Base-by-base conservation (phyloP, 768 basidiomycete species). In the Chiua virens region DNA sequence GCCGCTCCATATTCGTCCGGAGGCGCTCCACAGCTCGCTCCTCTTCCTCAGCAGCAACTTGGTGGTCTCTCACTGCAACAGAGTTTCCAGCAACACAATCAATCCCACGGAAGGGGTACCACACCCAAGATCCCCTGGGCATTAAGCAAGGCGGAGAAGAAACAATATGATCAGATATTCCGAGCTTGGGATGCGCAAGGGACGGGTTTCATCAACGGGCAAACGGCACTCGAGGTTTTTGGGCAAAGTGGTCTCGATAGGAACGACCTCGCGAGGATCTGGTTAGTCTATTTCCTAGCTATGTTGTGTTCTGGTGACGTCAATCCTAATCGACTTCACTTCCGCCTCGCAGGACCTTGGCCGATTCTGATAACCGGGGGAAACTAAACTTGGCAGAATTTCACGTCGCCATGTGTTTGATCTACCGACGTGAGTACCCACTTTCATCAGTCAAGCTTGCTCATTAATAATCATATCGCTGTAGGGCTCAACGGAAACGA, bases 381-480 rank as follows among this genome's bases (percentile, higher is more conserved):
- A 97, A 94, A 69, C 81, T 98, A 42, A 98, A 97, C 59, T 75
- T 96, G 23, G 88, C 91, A 14, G 97, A 98, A 67, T 99, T 99
- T 67, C 93, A 98, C 66, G 90, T 98, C 52, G 97, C 97, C 0
- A 99, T 99, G 96, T 93, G 91, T 46, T 75, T 98, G 48, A 98
- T 99, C 63, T 98, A 94, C 72, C 86, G 97, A 64, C 80, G 96
- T 98, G 73, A 60, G 90, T 81, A 54, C 44, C 41, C 3, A 20
- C 23, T 45, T 23, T 49, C 20, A 50, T 47, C 17, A 46, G 30
- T 42, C 14, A 4, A 15, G 13, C 8, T 7, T 42, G 20, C 37
- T 53, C 6, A 46, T 42, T 10, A 44, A 50, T 25, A 28, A 44
- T 37, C 17, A n/a, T 38, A 18, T 48, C 5, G 13, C 48, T 18